Percentiles rank a stretch among this genome's conserved stretches.
Evolutionary conservation across 2,329 filamentous ascomycete species (phyloP).

Genomic region (Pyrenophora tritici-repentis): DNA sequence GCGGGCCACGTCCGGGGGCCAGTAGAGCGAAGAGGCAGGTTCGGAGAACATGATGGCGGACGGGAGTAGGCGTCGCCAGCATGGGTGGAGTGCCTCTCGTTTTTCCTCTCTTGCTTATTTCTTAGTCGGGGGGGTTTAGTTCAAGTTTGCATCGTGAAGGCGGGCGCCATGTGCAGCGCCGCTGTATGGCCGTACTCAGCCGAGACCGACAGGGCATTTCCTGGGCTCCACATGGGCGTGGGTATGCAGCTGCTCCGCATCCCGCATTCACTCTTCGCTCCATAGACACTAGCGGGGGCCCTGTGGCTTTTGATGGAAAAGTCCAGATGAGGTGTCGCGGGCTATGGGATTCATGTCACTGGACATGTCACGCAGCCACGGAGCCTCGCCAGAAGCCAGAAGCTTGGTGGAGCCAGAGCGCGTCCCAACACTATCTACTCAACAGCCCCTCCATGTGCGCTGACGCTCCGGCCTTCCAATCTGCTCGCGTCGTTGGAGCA

Average conservation of each 20-base stretch:
- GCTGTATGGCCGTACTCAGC: slow-evolving; percentile 5
- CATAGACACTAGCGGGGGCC: slow-evolving; percentile 4
- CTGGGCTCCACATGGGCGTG: slow-evolving; percentile 14
- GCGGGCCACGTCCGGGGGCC: slow-evolving; percentile 41
- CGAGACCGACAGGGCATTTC: slow-evolving; percentile 14
- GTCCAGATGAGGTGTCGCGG: not conserved
- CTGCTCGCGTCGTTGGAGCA: slow-evolving; percentile 3
- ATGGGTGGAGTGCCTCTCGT: not conserved
- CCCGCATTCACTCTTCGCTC: slow-evolving; percentile 9
- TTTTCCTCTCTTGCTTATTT: no score
- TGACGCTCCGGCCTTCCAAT: not conserved
- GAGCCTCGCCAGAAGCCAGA: not conserved
- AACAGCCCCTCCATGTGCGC: no score
- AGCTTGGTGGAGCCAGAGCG: slow-evolving; percentile 5
- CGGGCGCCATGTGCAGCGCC: not conserved
- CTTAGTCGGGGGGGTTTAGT: slow-evolving; percentile 2
- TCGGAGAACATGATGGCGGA: slow-evolving; percentile 40
- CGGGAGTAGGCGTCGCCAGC: slow-evolving; percentile 16
- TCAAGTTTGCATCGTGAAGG: slow-evolving; percentile 1
- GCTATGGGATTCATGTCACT: no score
- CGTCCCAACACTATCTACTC: slow-evolving; percentile 9
- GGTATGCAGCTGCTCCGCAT: slow-evolving; percentile 6
- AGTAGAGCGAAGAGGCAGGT: slow-evolving; percentile 38
- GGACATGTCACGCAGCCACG: no score
- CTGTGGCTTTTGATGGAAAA: not conserved